A percentile compares a stretch with the other conserved stretches of the same genome.
Evolutionary conservation across 2,329 filamentous ascomycete species (phyloP).

Genomic region (Zasmidium citrigriseum): DNA sequence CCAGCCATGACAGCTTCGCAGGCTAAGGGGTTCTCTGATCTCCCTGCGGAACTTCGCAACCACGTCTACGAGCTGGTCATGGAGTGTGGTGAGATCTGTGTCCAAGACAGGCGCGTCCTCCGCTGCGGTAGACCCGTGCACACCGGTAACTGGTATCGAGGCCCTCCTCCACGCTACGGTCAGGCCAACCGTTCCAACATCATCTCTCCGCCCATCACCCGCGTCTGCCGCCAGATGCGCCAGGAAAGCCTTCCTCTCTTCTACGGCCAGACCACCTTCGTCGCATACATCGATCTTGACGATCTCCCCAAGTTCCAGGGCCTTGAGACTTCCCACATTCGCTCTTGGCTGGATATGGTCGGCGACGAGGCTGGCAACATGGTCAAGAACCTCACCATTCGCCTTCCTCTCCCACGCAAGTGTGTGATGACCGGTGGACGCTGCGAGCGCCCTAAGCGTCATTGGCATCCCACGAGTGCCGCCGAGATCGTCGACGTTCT

Average conservation of each 20-base stretch:
- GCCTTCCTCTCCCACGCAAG: background rate
- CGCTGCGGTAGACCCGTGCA: too few species aligned
- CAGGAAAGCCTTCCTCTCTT: constrained; percentile 24
- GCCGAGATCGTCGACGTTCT: background rate
- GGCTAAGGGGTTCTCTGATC: constrained; percentile 11
- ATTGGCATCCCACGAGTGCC: background rate
- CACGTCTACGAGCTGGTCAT: constrained; percentile 10
- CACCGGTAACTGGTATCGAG: too few species aligned
- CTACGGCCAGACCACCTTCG: constrained; percentile 22
- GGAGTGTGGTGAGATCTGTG: too few species aligned
- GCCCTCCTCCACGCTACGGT: too few species aligned
- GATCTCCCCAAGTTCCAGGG: background rate
- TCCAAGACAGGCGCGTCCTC: too few species aligned
- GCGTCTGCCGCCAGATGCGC: constrained; percentile 17
- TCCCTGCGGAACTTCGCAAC: constrained; percentile 11
- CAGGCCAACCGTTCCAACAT: constrained; percentile 4
- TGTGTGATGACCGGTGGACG: background rate
- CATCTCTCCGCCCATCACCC: background rate
- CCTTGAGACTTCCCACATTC: background rate
- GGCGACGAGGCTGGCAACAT: background rate
- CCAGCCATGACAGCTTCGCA: too few species aligned
- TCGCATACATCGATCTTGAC: background rate
- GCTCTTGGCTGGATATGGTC: background rate
- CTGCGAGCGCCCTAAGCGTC: too few species aligned
- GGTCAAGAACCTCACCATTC: background rate